Base-by-base conservation (phyloP, 2,329 filamentous ascomycete species). In the Fonsecaea pugnacius region DNA sequence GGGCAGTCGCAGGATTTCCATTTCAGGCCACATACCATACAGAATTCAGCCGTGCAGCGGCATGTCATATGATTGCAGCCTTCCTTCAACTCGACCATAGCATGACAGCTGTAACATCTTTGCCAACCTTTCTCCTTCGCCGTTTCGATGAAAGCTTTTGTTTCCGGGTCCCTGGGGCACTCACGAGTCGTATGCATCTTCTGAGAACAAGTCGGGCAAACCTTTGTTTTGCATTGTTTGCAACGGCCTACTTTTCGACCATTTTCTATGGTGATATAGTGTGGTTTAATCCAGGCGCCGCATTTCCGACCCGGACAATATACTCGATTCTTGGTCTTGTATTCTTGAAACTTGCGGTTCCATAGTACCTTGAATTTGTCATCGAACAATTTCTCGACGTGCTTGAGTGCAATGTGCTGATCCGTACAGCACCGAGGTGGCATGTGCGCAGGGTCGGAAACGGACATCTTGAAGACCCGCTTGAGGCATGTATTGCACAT, bases 31-130 rank as follows among this genome's bases (percentile, higher is more conserved):
- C 92, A 96, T 30, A 91, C 84, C 85, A 95, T 92, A 78, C 92
- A 96, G 73, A 96, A 96, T 71, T 96, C 85, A 32, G 91, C 91
- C 60, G 86, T 89, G 73, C 92, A 96, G 61, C 87, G 90, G 75
- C 92, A 96, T 32, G 87, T 92, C 86, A 96, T 94, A 74, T 94
- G 92, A 77, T 94, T 93, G 76, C 90, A 92, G 51, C 91, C 91
- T 75, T 94, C 90, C 70, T 89, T 89, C 56, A 92, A 79, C 75
- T 96, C 90, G 51, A 96, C 89, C 80, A 91, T 86, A 35, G 85
- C 84, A 70, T 85, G 88, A 78, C 92, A 96, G 71, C 84, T 89
- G 76, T 88, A 91, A 76, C 92, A 96, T 56, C 87, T 83, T 75
- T 92, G 88, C 89, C 90, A 93, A 36, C 90, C 90, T 61, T 89